Conservation (phyloP, 2,329 filamentous ascomycete genomes). For the Aaosphaeria pasadenensis region DNA sequence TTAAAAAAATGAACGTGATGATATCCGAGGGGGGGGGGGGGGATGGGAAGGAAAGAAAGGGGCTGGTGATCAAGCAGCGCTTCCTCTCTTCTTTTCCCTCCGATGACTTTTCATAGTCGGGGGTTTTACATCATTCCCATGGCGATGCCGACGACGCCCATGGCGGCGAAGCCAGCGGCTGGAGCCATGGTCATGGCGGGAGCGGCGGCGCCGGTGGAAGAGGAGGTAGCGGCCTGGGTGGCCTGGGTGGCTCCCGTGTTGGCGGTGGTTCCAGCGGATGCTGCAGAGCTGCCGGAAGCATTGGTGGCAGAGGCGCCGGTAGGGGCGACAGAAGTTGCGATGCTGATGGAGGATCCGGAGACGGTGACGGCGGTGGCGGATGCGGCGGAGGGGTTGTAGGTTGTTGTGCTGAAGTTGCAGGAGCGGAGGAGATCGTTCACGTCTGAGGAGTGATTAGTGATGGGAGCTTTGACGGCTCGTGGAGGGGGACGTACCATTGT, state of each 20-base stretch:
- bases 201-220: slow-evolving; percentile 1
- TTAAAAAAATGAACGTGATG: too few species aligned
- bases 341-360: neutral
- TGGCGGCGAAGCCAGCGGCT: neutral
- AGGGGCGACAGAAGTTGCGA: neutral
- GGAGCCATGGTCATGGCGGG: neutral
- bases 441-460: slow-evolving; percentile 10
- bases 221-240: neutral
- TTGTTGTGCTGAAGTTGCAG: slow-evolving; percentile 26
- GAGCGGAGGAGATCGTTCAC: slow-evolving; percentile 25
- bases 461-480: neutral
- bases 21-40: too few species aligned
- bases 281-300: neutral
- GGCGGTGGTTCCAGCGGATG: neutral
- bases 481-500: slow-evolving; percentile 13
- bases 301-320: neutral
- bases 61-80: neutral
- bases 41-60: neutral
- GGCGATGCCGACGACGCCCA: slow-evolving; percentile 3
- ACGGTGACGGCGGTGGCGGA: slow-evolving; percentile 8
- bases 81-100: neutral
- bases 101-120: neutral
- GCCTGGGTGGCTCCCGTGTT: neutral
- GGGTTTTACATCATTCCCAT: slow-evolving; percentile 4
- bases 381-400: slow-evolving; percentile 16